phyloP scores from a whole-genome alignment of 768 basidiomycete genomes.

The Daedaleopsis nitida region DNA sequence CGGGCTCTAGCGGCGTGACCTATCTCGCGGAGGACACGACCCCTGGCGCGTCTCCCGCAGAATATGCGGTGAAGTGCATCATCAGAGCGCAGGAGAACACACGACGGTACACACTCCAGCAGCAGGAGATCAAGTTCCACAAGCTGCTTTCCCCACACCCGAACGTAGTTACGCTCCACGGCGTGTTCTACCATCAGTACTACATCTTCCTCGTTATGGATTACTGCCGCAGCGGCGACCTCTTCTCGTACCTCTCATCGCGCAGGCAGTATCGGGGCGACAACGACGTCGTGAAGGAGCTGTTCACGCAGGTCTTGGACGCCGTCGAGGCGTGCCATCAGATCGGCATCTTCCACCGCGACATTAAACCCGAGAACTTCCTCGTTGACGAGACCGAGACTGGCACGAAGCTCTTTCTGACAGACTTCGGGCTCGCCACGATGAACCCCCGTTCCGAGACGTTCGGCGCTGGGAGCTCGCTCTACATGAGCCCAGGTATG shows the following conservation, averaged over 20 bases:
- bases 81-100: slow-evolving; percentile 19
- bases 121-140: slow-evolving; percentile 68
- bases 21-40: slow-evolving; percentile 26
- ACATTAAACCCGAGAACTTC: slow-evolving; percentile 59
- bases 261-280: slow-evolving; percentile 40
- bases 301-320: slow-evolving; percentile 57
- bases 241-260: slow-evolving; percentile 47
- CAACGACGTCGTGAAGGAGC: slow-evolving; percentile 44
- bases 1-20: slow-evolving; percentile 30
- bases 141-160: slow-evolving; percentile 53
- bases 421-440: slow-evolving; percentile 44
- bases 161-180: slow-evolving; percentile 71
- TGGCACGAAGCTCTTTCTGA: slow-evolving; percentile 41
- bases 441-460: slow-evolving; percentile 39
- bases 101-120: slow-evolving; percentile 39
- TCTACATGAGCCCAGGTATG: slow-evolving; percentile 75
- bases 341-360: slow-evolving; percentile 55
- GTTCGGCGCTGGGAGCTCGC: slow-evolving; percentile 60
- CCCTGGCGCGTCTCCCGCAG: slow-evolving; percentile 1
- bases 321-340: slow-evolving; percentile 53
- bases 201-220: slow-evolving; percentile 73
- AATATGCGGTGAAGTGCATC: slow-evolving; percentile 32
- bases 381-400: slow-evolving; percentile 45
- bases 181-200: slow-evolving; percentile 58
- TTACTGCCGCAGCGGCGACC: slow-evolving; percentile 42